Evolutionary conservation across 2,329 filamentous ascomycete species (phyloP).

Genomic region (Periconia sp.): DNA sequence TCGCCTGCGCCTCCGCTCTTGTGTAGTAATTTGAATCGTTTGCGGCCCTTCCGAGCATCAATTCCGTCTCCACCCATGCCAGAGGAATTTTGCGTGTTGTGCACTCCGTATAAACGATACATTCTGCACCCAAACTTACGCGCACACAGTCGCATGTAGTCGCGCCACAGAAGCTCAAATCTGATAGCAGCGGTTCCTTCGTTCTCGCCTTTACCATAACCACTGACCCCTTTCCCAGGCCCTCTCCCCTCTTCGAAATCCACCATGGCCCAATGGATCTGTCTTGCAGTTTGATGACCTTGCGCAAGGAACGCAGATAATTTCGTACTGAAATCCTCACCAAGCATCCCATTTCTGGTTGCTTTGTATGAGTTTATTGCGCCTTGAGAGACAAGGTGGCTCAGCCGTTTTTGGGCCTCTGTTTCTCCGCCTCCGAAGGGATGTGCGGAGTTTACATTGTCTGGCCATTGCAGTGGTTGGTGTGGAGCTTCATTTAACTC

Average conservation of each 20-base stretch:
- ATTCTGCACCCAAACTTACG: slow-evolving; percentile 68
- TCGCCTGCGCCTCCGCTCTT: slow-evolving; percentile 40
- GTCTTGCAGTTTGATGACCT: slow-evolving; percentile 72
- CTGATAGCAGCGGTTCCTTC: slow-evolving; percentile 69
- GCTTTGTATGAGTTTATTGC: slow-evolving; percentile 66
- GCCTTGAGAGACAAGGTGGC: slow-evolving; percentile 62
- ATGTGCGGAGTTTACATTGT: slow-evolving; percentile 60
- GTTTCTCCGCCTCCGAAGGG: slow-evolving; percentile 70
- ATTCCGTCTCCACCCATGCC: background rate
- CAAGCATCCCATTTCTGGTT: slow-evolving; percentile 71
- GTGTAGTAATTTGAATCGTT: slow-evolving; percentile 34
- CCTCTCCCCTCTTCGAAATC: slow-evolving; percentile 67
- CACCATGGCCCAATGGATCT: slow-evolving; percentile 69
- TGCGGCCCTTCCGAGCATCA: slow-evolving; percentile 27
- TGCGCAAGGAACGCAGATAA: slow-evolving; percentile 72
- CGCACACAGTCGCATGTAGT: slow-evolving; percentile 78
- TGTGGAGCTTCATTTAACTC: slow-evolving; percentile 48
- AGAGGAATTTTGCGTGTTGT: slow-evolving; percentile 40
- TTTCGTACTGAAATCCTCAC: slow-evolving; percentile 73
- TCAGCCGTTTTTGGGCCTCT: slow-evolving; percentile 59
- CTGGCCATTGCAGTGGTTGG: slow-evolving; percentile 57
- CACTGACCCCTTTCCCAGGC: slow-evolving; percentile 35
- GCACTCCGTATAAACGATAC: slow-evolving; percentile 67
- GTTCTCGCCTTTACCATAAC: slow-evolving; percentile 71
- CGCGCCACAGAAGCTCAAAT: slow-evolving; percentile 73